Conservation (phyloP, 805 yeast genomes). For the Wickerhamia fluorescens region DNA sequence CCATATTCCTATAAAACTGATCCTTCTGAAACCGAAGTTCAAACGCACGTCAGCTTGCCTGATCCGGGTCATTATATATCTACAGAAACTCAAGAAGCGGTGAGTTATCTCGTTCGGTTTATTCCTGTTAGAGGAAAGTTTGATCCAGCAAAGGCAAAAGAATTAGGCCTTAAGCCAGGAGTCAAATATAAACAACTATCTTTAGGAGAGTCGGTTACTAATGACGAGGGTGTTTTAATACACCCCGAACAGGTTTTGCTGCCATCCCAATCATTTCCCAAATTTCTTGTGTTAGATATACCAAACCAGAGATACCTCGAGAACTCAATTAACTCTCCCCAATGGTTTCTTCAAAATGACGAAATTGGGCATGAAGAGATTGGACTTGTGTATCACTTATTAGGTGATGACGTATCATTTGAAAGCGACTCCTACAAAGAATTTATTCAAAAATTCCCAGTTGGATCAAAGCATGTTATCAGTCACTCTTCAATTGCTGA, state of each 20-base stretch:
- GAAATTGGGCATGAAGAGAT: conserved; percentile 30
- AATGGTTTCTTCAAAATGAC: conserved; percentile 27
- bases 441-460: conserved; percentile 52
- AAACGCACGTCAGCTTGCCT: conserved; percentile 31
- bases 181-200: conserved; percentile 51
- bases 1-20: conserved; percentile 32
- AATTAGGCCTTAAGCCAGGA: conserved; percentile 65
- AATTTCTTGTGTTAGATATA: conserved; percentile 65
- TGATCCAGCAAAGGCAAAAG: conserved; percentile 54
- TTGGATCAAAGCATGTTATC: conserved; percentile 50
- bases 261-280: conserved; percentile 48
- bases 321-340: conserved; percentile 17
- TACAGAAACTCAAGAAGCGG: conserved; percentile 37
- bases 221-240: conserved; percentile 53
- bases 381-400: conserved; percentile 64
- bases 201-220: conserved; percentile 48
- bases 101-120: conserved; percentile 64
- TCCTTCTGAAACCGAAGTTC: conserved; percentile 31
- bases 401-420: conserved; percentile 56
- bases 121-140: conserved; percentile 74
- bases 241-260: conserved; percentile 69
- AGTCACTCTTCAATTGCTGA: conserved; percentile 67
- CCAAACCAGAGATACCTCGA: conserved; percentile 45
- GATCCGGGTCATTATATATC: conserved; percentile 12
- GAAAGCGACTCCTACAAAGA: conserved; percentile 33